These are phyloP conservation scores for Dendrocalamus latiflorus DNA, from an alignment of 202 grass and related monocot genomes.

Conservation along the genomic window DNA sequence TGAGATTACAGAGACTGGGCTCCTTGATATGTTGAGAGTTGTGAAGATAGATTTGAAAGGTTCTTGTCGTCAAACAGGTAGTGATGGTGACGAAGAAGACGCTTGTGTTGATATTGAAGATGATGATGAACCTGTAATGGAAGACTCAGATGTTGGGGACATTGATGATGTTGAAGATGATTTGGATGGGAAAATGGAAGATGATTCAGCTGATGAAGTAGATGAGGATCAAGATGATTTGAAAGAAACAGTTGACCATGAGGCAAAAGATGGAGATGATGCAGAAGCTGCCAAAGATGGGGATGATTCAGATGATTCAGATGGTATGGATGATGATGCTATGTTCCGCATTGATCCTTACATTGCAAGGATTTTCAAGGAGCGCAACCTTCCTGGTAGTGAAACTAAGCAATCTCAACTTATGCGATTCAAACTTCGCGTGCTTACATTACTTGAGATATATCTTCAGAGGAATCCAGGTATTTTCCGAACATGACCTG, in stretches of 20 bases:
- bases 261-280: conserved; percentile 39
- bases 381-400: conserved; percentile 69
- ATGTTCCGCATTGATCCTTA: conserved; percentile 98
- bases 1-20: conserved; percentile 74
- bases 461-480: conserved; percentile 92
- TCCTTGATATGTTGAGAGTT: conserved; percentile 80
- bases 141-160: conserved; percentile 46
- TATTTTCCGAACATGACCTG: conserved; percentile 23
- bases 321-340: conserved; percentile 97
- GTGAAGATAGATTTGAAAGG: conserved; percentile 87
- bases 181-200: conserved; percentile 37
- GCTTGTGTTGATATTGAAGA: conserved; percentile 74
- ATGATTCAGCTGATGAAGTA: conserved; percentile 45
- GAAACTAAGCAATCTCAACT: conserved; percentile 79
- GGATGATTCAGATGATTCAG: conserved; percentile 73
- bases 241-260: conserved; percentile 1
- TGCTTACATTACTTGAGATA: conserved; percentile 82
- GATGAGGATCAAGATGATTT: conserved; percentile 35
- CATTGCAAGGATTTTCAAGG: conserved; percentile 82
- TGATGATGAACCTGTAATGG: conserved; percentile 51
- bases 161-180: conserved; percentile 44
- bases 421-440: conserved; percentile 68
- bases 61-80: conserved; percentile 41
- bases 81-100: conserved; percentile 51
- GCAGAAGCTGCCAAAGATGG: conserved; percentile 36